A percentile compares a stretch with the other conserved stretches of the same genome.
phyloP scores from a whole-genome alignment of 176 grass and related monocot species.

The Juncus effusus region DNA sequence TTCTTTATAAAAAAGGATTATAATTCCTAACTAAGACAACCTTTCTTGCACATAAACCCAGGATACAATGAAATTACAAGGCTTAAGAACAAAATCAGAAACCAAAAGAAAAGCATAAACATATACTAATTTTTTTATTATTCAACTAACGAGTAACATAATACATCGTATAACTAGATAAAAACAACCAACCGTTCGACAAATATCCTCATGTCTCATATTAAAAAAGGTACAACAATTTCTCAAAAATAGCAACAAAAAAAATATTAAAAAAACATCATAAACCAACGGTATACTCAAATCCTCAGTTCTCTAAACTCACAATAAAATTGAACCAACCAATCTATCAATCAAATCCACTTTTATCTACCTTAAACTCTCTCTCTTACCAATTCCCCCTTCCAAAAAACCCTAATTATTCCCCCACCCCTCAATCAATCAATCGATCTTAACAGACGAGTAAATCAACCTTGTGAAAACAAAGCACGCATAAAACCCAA shows the following conservation, averaged over 20 bases:
- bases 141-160: no score
- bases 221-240: conserved; percentile 11
- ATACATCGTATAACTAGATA: no score
- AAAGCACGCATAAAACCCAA: conserved; percentile 85
- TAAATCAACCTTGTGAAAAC: conserved; percentile 83
- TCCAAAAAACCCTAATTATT: conserved; percentile 8
- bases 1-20: no score
- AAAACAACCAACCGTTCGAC: neutral
- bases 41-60: no score
- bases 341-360: conserved; percentile 29
- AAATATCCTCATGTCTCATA: conserved; percentile 7
- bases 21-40: no score
- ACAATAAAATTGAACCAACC: conserved; percentile 18
- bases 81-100: no score
- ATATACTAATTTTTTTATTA: no score
- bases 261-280: neutral
- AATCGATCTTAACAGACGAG: conserved; percentile 89
- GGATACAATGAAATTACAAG: no score
- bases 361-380: conserved; percentile 14
- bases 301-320: conserved; percentile 22
- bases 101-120: no score
- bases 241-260: neutral
- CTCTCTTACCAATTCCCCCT: neutral
- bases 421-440: conserved; percentile 20
- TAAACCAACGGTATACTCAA: conserved; percentile 20